Evolutionary conservation across 1,284 basidiomycete genomes (phyloP), one percentile per base, ranked within the genome.

Genomic region (Marasmius tenuissimus): DNA sequence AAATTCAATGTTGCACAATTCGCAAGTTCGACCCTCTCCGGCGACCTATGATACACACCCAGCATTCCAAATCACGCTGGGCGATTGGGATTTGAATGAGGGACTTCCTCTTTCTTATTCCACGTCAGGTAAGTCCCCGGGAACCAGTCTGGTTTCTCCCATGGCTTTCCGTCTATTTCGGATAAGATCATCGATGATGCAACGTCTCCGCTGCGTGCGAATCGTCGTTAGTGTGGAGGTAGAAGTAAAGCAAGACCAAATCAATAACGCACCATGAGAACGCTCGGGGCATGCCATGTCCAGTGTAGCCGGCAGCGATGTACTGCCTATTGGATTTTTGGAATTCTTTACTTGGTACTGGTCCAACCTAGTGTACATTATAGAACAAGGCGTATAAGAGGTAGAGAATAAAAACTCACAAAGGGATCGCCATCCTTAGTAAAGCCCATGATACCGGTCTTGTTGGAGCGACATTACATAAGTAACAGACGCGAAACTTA

Each of bases 361-460:
- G 86, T 9, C 91, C 91, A 40, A 92, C 88, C 89, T 92, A 39
- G n/a, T 9, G 42, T 11, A 40, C 38, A 51, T 34, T 33, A 18
- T 12, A 37, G 38, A 52, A 7, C 27, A 18, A 22, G 10, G 10
- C 34, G 20, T 53, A 52, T 6, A 27, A 9, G 7, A 2, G 33
- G 18, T 53, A 16, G 18, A 22, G 56, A 18, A n/a, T 18, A 22
- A 12, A 60, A 39, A 78, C 86, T 62, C 69, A 94, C 92, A 64
- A 92, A 84, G 0, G 92, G 93, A 70, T 89, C 86, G 0, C 78
- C 77, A 10, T 75, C 77, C 59, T 77, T 76, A 0, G 92, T 93
- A 69, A 80, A 92, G 0, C 86, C 93, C 90, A 93, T 92, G 55
- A 95, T 91, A 0, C 93, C 93, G 2, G 88, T 91, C 92, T 27